A percentile compares a stretch with the other conserved stretches of the same genome.
phyloP scores from a whole-genome alignment of 306 rosid genomes.

The Cicer cuneatum region DNA sequence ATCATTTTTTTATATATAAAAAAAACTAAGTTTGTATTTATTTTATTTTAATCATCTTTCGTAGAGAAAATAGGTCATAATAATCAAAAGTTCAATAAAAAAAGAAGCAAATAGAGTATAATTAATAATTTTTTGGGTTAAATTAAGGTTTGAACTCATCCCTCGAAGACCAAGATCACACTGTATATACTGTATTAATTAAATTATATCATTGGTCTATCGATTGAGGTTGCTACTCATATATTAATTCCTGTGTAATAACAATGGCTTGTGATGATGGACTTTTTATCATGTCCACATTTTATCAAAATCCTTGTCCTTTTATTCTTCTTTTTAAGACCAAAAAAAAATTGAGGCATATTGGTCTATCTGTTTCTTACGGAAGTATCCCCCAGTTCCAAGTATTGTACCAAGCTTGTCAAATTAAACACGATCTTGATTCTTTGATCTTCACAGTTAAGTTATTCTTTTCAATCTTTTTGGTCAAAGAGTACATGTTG shows the following conservation, averaged over 20 bases:
- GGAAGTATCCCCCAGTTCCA: not conserved
- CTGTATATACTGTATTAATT: too few relatives aligned
- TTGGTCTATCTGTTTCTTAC: not conserved
- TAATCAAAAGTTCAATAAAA: too few relatives aligned
- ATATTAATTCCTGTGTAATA: too few relatives aligned
- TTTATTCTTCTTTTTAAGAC: not conserved
- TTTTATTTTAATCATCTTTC: too few relatives aligned
- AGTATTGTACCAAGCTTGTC: conserved; percentile 25
- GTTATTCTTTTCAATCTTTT: conserved; percentile 46
- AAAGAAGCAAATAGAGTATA: too few relatives aligned
- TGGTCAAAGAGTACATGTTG: conserved; percentile 3
- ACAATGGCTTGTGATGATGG: not conserved
- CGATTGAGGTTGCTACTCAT: too few relatives aligned
- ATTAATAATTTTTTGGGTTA: too few relatives aligned
- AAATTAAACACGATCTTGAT: conserved; percentile 37
- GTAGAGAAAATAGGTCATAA: too few relatives aligned
- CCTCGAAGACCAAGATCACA: too few relatives aligned
- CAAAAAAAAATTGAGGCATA: not conserved
- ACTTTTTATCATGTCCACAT: not conserved
- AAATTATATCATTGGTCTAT: too few relatives aligned
- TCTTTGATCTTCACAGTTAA: conserved; percentile 24
- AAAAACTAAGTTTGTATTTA: not conserved
- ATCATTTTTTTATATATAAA: not conserved
- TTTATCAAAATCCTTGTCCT: conserved; percentile 13
- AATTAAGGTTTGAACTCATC: too few relatives aligned